Conservation (phyloP, 2,329 filamentous ascomycete genomes). For the Sporothrix protearum region DNA sequence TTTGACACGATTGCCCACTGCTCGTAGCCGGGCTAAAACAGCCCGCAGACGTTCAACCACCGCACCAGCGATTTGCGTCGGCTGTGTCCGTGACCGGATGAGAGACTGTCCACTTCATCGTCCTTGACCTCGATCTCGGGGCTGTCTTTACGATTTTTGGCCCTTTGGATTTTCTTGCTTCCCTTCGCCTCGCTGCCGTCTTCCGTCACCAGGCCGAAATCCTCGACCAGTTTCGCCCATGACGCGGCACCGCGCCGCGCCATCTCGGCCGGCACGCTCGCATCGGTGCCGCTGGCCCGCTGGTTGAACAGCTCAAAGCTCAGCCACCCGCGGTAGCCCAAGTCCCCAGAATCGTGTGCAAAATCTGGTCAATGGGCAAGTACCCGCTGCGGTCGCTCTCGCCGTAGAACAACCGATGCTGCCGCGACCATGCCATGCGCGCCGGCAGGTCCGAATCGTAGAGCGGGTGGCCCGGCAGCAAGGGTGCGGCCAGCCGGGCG, state of each 20-base stretch:
- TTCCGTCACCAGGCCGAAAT: not conserved
- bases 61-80: not conserved
- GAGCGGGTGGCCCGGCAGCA: constrained; percentile 51
- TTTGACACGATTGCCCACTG: not conserved
- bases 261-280: constrained; percentile 48
- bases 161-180: not conserved
- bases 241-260: constrained; percentile 48
- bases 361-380: constrained; percentile 53
- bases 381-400: constrained; percentile 55
- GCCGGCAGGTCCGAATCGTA: constrained; percentile 52
- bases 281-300: constrained; percentile 44
- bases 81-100: too few species aligned
- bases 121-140: not conserved
- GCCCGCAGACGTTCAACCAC: not conserved
- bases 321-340: constrained; percentile 58
- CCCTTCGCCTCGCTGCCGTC: not conserved
- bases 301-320: constrained; percentile 58
- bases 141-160: not conserved
- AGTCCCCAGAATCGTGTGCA: constrained; percentile 51
- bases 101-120: not conserved
- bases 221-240: constrained; percentile 43
- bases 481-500: constrained; percentile 48
- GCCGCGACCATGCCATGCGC: constrained; percentile 62
- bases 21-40: not conserved
- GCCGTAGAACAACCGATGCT: constrained; percentile 58